phyloP scores from a whole-genome alignment of 768 basidiomycete species.

The Rhizopogon sp. region DNA sequence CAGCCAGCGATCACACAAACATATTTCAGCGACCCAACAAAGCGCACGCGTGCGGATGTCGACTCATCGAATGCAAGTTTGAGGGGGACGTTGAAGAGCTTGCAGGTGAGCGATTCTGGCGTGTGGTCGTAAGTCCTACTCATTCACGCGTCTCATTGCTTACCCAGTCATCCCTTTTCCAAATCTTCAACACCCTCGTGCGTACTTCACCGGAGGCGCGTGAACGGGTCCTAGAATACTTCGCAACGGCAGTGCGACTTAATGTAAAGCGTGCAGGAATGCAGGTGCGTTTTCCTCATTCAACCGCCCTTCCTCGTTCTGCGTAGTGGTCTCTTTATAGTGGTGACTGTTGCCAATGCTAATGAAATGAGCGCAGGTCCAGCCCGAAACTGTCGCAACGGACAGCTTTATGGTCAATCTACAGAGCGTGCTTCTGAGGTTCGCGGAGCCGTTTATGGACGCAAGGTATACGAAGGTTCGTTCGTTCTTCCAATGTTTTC shows the following conservation, averaged over 20 bases:
- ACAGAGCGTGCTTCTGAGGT: slow-evolving; percentile 73
- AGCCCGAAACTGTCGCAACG: slow-evolving; percentile 77
- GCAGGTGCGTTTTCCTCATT: slow-evolving; percentile 45
- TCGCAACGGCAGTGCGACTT: slow-evolving; percentile 65
- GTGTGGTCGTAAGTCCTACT: background rate
- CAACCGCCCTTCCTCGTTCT: background rate
- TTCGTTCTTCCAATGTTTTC: background rate
- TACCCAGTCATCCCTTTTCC: slow-evolving; percentile 63
- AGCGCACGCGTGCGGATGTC: slow-evolving; percentile 65
- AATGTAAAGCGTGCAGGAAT: slow-evolving; percentile 90
- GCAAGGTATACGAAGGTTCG: slow-evolving; percentile 79
- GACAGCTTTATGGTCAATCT: slow-evolving; percentile 94
- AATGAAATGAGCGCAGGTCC: slow-evolving; percentile 47
- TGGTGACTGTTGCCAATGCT: background rate
- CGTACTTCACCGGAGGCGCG: slow-evolving; percentile 73
- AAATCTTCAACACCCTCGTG: slow-evolving; percentile 84
- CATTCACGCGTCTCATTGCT: background rate
- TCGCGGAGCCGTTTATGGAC: slow-evolving; percentile 96
- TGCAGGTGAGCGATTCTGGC: slow-evolving; percentile 55
- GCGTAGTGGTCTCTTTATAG: background rate
- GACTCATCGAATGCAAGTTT: slow-evolving; percentile 83
- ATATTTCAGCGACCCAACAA: slow-evolving; percentile 86
- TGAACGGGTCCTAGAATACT: slow-evolving; percentile 80
- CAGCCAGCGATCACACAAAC: slow-evolving; percentile 72
- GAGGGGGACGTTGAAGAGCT: slow-evolving; percentile 75